Evolutionary conservation across 1,139 yeast genomes (phyloP), one percentile per base, ranked within the genome.

Genomic region (Kodamaea suecica): DNA sequence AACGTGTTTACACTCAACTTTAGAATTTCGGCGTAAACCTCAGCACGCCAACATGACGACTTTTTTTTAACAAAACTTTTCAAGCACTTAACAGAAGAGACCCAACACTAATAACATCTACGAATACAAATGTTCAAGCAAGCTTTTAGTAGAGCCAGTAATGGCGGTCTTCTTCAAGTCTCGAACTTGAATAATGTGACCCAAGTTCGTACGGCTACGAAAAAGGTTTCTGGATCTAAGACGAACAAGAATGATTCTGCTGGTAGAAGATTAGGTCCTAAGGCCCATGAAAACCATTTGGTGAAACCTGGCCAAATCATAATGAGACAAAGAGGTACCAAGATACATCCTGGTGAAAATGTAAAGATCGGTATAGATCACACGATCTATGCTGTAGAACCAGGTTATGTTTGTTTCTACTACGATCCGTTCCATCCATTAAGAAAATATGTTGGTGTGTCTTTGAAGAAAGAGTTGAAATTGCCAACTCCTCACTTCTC

Each of bases 391-490:
- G 97, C 98, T 2, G 56, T 72, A 30, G 97, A 92, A 54, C 96
- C 97, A 2, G 98, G 98, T 16, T 88, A 70, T 57, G 97, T 92
- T 32, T 76, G 95, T 46, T 92, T 78, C 63, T 92, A 92, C 59
- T 68, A 80, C 45, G 97, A 92, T 64, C 98, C 98, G n/a, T 90
- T 90, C 71, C 98, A 92, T 55, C 97, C 97, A 29, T 77, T 80
- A 55, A 78, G 97, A 59, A 84, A 83, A 57, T 85, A 85, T 53
- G 87, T 88, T 38, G 98, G 98, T 27, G 80, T 92, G 35, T 90
- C 95, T 2, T 70, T 92, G 40, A 68, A 68, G 31, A 72, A 73
- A 44, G 83, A 80, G 4, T 63, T 76, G 29, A 63, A 69, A 39
- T 72, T 92, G 31, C 98, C 98, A 24, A 79, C 87, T 8, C 86